Evolutionary conservation across 208 protist species (phyloP).

Genomic region (Phytomonas sp.): DNA sequence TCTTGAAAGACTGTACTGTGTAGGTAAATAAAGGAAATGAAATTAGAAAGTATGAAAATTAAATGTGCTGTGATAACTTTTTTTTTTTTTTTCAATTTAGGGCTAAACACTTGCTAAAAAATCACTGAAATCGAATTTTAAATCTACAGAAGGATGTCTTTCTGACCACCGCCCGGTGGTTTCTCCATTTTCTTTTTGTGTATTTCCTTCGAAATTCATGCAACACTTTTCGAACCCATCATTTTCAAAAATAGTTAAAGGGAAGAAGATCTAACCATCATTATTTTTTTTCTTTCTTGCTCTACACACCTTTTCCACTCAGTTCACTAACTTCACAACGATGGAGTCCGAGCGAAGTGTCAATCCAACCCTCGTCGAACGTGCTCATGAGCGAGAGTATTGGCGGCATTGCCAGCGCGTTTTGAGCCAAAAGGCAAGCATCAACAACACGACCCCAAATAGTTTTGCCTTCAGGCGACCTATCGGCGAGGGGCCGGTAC

Average conservation of each 20-base stretch:
- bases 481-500: conserved; percentile 19
- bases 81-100: not conserved
- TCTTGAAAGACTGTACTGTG: not conserved
- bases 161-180: too few relatives aligned
- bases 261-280: too few relatives aligned
- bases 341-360: conserved; percentile 20
- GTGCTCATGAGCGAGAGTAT: conserved; percentile 36
- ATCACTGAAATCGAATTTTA: too few relatives aligned
- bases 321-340: not conserved
- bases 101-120: too few relatives aligned
- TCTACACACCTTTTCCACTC: not conserved
- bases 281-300: too few relatives aligned
- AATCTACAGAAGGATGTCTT: too few relatives aligned
- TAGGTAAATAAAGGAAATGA: not conserved
- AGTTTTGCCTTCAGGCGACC: conserved; percentile 26
- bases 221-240: too few relatives aligned
- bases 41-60: too few relatives aligned
- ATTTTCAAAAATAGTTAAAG: too few relatives aligned
- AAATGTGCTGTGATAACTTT: too few relatives aligned
- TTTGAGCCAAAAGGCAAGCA: conserved; percentile 21
- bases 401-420: conserved; percentile 46
- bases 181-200: too few relatives aligned
- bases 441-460: conserved; percentile 41
- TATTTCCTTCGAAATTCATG: too few relatives aligned
- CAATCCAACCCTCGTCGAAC: conserved; percentile 18